Percentiles rank a stretch among this genome's conserved stretches.
Evolutionary conservation across 2,329 filamentous ascomycete genomes (phyloP).

Genomic region (Colletotrichum tropicale): DNA sequence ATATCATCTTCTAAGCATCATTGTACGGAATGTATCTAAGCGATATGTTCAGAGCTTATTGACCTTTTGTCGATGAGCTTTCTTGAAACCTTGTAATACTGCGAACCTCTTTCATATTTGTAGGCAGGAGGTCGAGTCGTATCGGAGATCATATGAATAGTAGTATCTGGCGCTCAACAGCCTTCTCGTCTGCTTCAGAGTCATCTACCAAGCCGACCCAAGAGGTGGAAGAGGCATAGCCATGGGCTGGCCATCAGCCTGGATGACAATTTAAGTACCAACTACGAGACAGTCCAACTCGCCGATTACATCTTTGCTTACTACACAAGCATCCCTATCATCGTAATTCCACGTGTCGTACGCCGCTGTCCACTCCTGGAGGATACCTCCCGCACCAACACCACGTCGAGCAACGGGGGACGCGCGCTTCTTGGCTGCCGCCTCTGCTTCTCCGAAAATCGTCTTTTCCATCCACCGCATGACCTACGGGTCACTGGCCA

Average conservation of each 20-base stretch:
- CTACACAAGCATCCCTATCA: background rate
- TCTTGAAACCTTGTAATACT: background rate
- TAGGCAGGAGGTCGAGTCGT: background rate
- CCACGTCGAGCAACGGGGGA: background rate
- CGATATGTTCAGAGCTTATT: background rate
- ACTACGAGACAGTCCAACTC: background rate
- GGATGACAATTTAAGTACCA: background rate
- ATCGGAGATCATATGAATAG: accelerated
- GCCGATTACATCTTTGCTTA: background rate
- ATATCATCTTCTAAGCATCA: accelerated
- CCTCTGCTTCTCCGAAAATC: background rate
- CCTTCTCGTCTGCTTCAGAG: background rate
- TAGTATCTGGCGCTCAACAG: background rate
- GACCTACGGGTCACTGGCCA: background rate
- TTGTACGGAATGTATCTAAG: accelerated
- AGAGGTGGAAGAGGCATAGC: background rate
- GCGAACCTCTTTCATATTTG: background rate
- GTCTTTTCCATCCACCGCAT: background rate
- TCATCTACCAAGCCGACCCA: background rate
- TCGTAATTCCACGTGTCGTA: background rate
- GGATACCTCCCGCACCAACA: background rate
- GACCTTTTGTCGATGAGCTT: background rate
- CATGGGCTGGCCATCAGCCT: background rate
- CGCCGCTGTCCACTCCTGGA: background rate
- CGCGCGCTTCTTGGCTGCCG: background rate